These are phyloP conservation scores for Aureobasidium sp. DNA, from an alignment of 2,329 filamentous ascomycete species.

Conservation along the genomic window DNA sequence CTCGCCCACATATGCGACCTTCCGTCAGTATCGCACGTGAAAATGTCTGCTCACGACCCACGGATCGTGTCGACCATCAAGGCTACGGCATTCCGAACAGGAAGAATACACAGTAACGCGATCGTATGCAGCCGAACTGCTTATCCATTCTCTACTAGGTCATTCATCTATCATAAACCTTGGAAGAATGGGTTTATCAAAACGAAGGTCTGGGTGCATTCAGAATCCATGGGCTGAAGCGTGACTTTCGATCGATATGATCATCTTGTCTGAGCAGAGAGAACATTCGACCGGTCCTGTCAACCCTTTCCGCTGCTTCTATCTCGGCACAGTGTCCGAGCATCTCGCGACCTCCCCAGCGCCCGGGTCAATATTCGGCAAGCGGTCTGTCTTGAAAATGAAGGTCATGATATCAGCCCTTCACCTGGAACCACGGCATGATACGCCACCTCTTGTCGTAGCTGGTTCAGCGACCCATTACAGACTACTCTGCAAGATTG, in stretches of 20 bases:
- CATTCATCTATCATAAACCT: constrained; percentile 1
- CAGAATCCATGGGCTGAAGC: background rate
- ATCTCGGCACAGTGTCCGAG: background rate
- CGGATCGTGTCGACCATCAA: background rate
- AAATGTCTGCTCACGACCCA: background rate
- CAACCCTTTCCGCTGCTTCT: background rate
- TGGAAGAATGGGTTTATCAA: background rate
- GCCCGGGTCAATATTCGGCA: background rate
- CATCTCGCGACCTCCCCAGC: background rate
- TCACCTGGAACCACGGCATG: background rate
- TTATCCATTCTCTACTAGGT: background rate
- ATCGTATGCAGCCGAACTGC: background rate
- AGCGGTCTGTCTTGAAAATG: background rate
- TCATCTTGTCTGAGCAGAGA: background rate
- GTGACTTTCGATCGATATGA: background rate
- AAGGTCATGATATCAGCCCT: background rate
- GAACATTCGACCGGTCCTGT: background rate
- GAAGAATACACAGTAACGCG: background rate
- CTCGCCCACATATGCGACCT: background rate
- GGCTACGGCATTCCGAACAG: too few species aligned
- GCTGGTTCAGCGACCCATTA: background rate
- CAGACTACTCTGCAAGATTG: background rate
- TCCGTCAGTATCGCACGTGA: background rate
- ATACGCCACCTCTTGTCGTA: background rate
- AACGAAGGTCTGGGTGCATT: background rate